Conservation (phyloP, 2,329 filamentous ascomycete genomes). For the Parastagonospora avenae region DNA sequence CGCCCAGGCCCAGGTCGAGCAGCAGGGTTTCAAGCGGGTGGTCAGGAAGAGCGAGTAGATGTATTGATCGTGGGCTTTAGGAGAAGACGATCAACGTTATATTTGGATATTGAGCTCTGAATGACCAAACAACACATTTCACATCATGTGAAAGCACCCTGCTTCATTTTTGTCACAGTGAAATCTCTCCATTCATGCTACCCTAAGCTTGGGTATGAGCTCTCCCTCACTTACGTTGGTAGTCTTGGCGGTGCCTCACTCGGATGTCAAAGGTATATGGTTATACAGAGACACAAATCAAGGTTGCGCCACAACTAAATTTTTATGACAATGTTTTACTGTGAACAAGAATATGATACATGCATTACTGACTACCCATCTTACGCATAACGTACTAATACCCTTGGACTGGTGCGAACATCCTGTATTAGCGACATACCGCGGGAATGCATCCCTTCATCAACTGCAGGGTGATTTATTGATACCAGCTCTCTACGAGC, state of each 20-base stretch:
- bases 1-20: conserved; percentile 33
- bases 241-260: no score
- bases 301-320: background rate
- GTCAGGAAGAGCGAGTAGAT: conserved; percentile 11
- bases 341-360: background rate
- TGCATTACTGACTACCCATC: background rate
- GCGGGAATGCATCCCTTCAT: background rate
- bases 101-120: no score
- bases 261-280: no score
- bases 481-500: background rate
- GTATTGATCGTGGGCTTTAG: background rate
- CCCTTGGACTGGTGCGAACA: background rate
- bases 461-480: background rate
- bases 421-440: background rate
- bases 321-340: background rate
- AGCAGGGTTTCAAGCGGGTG: conserved; percentile 38
- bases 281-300: no score
- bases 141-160: no score
- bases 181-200: no score
- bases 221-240: no score
- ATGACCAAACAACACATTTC: no score
- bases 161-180: no score
- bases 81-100: background rate
- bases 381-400: background rate
- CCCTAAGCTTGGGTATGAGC: no score